Evolutionary conservation across 2,329 filamentous ascomycete genomes (phyloP).

Genomic region (Sporothrix globosa): DNA sequence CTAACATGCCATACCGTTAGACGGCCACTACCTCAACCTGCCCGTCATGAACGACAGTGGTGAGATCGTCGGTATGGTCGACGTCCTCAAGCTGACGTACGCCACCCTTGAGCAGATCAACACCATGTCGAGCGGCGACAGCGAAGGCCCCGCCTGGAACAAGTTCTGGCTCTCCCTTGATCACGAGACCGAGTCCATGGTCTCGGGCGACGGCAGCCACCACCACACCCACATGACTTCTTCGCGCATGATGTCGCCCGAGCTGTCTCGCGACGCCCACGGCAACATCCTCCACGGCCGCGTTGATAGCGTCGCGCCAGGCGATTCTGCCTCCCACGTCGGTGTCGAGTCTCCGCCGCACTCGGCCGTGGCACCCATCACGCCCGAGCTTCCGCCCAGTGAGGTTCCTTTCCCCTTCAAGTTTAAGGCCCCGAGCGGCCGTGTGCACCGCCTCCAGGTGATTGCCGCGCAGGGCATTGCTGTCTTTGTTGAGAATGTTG

Average conservation of each 20-base stretch:
- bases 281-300: slow-evolving; percentile 44
- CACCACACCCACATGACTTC: slow-evolving; percentile 68
- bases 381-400: slow-evolving; percentile 60
- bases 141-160: slow-evolving; percentile 97
- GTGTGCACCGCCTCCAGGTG: slow-evolving; percentile 90
- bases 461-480: slow-evolving; percentile 77
- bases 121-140: slow-evolving; percentile 85
- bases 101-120: slow-evolving; percentile 98
- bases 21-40: slow-evolving; percentile 96
- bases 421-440: slow-evolving; percentile 95
- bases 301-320: slow-evolving; percentile 82
- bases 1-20: slow-evolving; percentile 51
- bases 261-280: slow-evolving; percentile 70
- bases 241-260: slow-evolving; percentile 73
- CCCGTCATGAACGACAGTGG: slow-evolving; percentile 97
- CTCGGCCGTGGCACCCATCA: slow-evolving; percentile 57
- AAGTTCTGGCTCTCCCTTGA: slow-evolving; percentile 99
- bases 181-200: slow-evolving; percentile 91
- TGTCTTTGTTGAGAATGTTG: slow-evolving; percentile 75
- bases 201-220: slow-evolving; percentile 86
- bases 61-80: slow-evolving; percentile 99
- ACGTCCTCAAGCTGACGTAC: slow-evolving; percentile 97
- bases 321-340: slow-evolving; percentile 92
- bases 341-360: slow-evolving; percentile 77
- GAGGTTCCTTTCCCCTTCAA: slow-evolving; percentile 94